Base-by-base conservation (phyloP, 75 land plant species). In the Sequoiadendron giganteum region DNA sequence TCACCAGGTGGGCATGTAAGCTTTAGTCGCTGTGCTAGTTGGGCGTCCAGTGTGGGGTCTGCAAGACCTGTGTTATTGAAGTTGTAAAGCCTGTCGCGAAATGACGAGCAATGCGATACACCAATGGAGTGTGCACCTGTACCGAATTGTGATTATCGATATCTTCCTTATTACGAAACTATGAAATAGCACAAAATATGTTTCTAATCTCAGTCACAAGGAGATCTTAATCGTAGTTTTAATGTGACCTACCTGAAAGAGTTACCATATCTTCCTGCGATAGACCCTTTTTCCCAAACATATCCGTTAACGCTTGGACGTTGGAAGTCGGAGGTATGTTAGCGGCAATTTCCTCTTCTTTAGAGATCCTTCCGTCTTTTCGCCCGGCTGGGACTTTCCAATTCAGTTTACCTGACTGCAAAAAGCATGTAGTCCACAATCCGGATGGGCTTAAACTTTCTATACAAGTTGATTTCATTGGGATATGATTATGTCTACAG, bases 201-300 rank as follows among this genome's bases (percentile, higher is more conserved):
- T 10, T 11, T 49, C 11, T 49, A 10, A 49, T 49, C 54, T 49
- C 11, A 10, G 14, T 14, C 54, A 49, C 13, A 49, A 13, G 6
- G 11, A 49, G 11, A 10, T 49, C 84, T 2, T 21, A 34, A 82
- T 19, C 84, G 25, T 0, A 72, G 30, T 30, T 58, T 19, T 76
- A 76, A 9, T 6, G 40, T 16, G 3, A 56, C 86, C 6, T 84
- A 90, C 93, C 94, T 48, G 94, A 93, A 4, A 93, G 93, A 18
- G 87, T 88, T 13, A 94, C 95, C 91, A 94, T 88, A 10, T 94
- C 95, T 11, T 84, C 85, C 28, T 76, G 65, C 10, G 77, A 56
- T 19, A 93, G 83, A 9, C 91, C 91, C 45, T 88, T 90, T 28
- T 56, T 54, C 4, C 72, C 91, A 79, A 94, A 94, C 78, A 48